phyloP scores from a whole-genome alignment of 495 filamentous ascomycete genomes.

The Aspergillus olivimuriae region DNA sequence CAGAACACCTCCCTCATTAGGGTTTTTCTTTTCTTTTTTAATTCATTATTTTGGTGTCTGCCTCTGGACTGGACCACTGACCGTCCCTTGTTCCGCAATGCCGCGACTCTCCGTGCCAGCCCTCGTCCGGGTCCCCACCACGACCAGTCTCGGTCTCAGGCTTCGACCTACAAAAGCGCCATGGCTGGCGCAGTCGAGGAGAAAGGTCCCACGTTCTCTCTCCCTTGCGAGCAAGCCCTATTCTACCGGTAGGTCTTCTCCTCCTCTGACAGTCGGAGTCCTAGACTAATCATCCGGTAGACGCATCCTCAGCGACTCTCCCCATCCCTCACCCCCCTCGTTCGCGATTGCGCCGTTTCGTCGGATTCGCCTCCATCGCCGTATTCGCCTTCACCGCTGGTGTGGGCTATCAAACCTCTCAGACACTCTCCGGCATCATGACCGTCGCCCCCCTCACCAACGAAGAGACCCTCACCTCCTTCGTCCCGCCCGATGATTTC shows the following conservation, averaged over 20 bases:
- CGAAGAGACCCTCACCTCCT: slow-evolving; percentile 65
- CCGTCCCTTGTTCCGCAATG: slow-evolving; percentile 7
- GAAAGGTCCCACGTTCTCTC: neutral
- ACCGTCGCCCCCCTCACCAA: slow-evolving; percentile 51
- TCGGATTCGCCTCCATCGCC: slow-evolving; percentile 36
- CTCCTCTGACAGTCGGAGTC: too few relatives aligned
- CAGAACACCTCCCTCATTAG: too few relatives aligned
- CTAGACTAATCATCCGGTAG: too few relatives aligned
- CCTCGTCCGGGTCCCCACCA: slow-evolving; percentile 13
- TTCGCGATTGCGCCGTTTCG: slow-evolving; percentile 31
- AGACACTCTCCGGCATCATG: slow-evolving; percentile 33
- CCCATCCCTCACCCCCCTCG: slow-evolving; percentile 14
- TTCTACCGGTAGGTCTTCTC: slow-evolving; percentile 8
- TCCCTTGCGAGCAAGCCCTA: slow-evolving; percentile 5
- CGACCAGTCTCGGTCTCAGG: too few relatives aligned
- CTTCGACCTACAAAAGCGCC: slow-evolving; percentile 11
- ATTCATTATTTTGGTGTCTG: too few relatives aligned
- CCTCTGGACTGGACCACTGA: too few relatives aligned
- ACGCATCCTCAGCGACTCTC: neutral
- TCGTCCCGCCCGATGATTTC: slow-evolving; percentile 52
- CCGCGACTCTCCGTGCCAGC: slow-evolving; percentile 10
- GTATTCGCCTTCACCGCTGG: slow-evolving; percentile 31
- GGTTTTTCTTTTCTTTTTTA: too few relatives aligned
- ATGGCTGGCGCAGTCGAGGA: slow-evolving; percentile 3
- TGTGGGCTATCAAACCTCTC: slow-evolving; percentile 18